These are phyloP conservation scores for Helichrysum umbraculigerum DNA, from an alignment of 129 eudicot species.

Conservation along the genomic window DNA sequence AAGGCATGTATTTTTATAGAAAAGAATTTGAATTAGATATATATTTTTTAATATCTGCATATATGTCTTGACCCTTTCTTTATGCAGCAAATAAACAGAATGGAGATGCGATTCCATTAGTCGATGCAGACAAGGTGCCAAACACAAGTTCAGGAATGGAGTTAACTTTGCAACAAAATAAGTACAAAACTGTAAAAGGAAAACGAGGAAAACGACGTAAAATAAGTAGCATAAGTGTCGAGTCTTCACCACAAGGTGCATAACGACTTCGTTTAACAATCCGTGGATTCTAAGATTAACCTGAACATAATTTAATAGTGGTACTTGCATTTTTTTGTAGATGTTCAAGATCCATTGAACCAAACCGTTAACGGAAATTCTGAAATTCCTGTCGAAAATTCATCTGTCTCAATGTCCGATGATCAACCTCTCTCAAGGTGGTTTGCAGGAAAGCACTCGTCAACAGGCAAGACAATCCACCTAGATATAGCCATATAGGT, in stretches of 20 bases:
- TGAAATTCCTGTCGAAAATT: slow-evolving; percentile 20
- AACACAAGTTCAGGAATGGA: slow-evolving; percentile 15
- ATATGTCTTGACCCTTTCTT: not conserved
- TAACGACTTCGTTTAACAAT: not conserved
- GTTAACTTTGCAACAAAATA: slow-evolving; percentile 29
- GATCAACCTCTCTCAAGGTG: slow-evolving; percentile 71
- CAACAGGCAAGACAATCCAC: slow-evolving; percentile 10
- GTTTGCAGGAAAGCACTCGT: slow-evolving; percentile 50
- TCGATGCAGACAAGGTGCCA: slow-evolving; percentile 6
- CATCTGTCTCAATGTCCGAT: slow-evolving; percentile 38
- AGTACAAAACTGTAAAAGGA: slow-evolving; percentile 36
- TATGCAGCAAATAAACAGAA: slow-evolving; percentile 31
- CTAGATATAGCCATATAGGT: not conserved
- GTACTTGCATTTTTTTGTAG: slow-evolving; percentile 21
- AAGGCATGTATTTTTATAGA: not conserved
- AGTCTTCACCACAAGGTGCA: slow-evolving; percentile 44
- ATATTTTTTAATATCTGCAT: not conserved
- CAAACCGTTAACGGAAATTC: slow-evolving; percentile 30
- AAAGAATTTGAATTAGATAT: not conserved
- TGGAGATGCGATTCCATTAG: slow-evolving; percentile 22
- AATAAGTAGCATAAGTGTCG: slow-evolving; percentile 24
- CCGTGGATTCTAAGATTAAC: not conserved
- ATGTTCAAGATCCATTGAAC: slow-evolving; percentile 30
- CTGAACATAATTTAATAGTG: not conserved
- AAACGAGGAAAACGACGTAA: slow-evolving; percentile 42